A percentile compares a stretch with the other conserved stretches of the same genome.
Conservation (phyloP, 768 basidiomycete genomes). For the Cystobasidium ongulense region DNA sequence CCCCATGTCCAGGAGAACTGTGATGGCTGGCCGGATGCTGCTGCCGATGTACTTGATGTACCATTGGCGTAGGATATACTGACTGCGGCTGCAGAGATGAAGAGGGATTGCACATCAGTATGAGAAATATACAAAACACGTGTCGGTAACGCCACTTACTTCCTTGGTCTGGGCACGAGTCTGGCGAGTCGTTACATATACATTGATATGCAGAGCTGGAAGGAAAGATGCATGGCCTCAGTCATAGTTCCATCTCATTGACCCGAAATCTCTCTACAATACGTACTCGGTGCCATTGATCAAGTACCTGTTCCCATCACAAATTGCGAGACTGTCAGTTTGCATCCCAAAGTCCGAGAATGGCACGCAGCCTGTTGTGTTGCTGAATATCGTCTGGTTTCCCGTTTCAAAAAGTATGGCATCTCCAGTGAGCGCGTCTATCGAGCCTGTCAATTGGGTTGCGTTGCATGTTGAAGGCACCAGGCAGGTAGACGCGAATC, state of each 20-base stretch:
- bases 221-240: background rate
- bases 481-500: background rate
- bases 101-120: background rate
- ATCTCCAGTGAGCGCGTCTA: background rate
- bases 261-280: background rate
- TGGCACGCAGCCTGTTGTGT: background rate
- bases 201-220: conserved; percentile 3
- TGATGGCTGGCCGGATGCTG: background rate
- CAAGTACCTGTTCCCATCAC: background rate
- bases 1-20: conserved; percentile 25
- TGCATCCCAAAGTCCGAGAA: conserved; percentile 1
- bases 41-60: background rate
- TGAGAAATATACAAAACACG: background rate
- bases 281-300: background rate
- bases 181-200: conserved; percentile 2
- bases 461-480: background rate
- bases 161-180: conserved; percentile 8
- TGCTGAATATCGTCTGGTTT: background rate
- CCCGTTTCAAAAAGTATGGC: background rate
- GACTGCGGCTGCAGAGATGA: background rate
- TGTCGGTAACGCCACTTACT: background rate
- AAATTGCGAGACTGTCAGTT: background rate
- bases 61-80: conserved; percentile 20
- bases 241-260: background rate
- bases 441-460: background rate